Evolutionary conservation across 2,329 filamentous ascomycete genomes (phyloP).

Genomic region (Ceratocystis harringtonii): DNA sequence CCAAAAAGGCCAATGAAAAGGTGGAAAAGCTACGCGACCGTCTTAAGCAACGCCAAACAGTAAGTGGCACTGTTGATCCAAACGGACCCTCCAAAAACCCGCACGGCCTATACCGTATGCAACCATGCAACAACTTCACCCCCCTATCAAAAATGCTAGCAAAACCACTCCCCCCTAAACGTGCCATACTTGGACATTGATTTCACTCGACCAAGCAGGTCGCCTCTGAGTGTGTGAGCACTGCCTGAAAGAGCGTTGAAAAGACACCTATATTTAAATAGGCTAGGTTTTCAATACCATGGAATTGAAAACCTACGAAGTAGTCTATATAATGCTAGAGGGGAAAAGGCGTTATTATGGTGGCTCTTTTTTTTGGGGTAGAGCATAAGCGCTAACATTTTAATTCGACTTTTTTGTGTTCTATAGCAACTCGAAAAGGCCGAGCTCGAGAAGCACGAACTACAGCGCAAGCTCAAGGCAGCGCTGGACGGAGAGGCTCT

Average conservation of each 20-base stretch:
- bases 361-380: neutral
- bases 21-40: constrained; percentile 42
- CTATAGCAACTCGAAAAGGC: constrained; percentile 44
- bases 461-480: constrained; percentile 40
- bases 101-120: constrained; percentile 5
- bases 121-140: constrained; percentile 10
- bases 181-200: constrained; percentile 5
- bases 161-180: constrained; percentile 5
- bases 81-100: neutral
- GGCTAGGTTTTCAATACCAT: neutral
- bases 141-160: neutral
- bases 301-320: neutral
- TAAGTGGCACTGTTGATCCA: constrained; percentile 27
- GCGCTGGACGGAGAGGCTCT: constrained; percentile 35
- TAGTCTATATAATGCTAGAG: neutral
- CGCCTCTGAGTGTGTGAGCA: constrained; percentile 15
- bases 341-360: neutral
- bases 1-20: constrained; percentile 35
- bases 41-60: constrained; percentile 43
- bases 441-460: constrained; percentile 40
- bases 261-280: neutral
- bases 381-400: constrained; percentile 1
- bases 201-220: constrained; percentile 14
- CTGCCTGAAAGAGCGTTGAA: too few relatives aligned
- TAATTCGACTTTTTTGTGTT: constrained; percentile 7